Evolutionary conservation across 2,329 filamentous ascomycete species (phyloP).

Genomic region (Clonostachys rosea): DNA sequence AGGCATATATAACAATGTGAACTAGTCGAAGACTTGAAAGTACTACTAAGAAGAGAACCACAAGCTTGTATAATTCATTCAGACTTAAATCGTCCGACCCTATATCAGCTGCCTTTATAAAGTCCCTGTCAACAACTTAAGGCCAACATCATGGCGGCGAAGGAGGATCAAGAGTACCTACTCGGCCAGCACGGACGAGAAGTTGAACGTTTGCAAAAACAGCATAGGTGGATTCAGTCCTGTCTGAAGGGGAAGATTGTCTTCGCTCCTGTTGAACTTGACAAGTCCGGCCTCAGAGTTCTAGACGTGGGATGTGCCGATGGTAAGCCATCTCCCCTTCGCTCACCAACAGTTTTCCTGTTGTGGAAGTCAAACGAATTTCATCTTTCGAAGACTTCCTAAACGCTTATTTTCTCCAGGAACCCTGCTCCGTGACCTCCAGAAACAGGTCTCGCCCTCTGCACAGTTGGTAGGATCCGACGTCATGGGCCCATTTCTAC

Average conservation of each 20-base stretch:
- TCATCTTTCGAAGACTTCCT: too few relatives aligned
- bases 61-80: too few relatives aligned
- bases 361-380: too few relatives aligned
- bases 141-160: not conserved
- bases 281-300: conserved; percentile 3
- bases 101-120: too few relatives aligned
- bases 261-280: conserved; percentile 7
- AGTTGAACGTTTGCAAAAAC: conserved; percentile 7
- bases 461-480: conserved; percentile 8
- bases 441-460: conserved; percentile 6
- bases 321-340: conserved; percentile 1
- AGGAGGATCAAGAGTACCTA: conserved; percentile 1
- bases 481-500: conserved; percentile 5
- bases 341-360: not conserved
- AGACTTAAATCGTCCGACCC: too few relatives aligned
- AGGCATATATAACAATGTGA: too few relatives aligned
- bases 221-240: conserved; percentile 7
- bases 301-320: conserved; percentile 10
- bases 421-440: conserved; percentile 7
- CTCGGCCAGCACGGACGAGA: conserved; percentile 4
- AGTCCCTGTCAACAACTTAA: too few relatives aligned
- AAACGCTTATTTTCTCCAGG: not conserved
- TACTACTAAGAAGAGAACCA: too few relatives aligned
- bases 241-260: conserved; percentile 4
- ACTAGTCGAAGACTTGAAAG: too few relatives aligned